Evolutionary conservation across 2,329 filamentous ascomycete genomes (phyloP).

Genomic region (Akanthomyces uredinophilus): DNA sequence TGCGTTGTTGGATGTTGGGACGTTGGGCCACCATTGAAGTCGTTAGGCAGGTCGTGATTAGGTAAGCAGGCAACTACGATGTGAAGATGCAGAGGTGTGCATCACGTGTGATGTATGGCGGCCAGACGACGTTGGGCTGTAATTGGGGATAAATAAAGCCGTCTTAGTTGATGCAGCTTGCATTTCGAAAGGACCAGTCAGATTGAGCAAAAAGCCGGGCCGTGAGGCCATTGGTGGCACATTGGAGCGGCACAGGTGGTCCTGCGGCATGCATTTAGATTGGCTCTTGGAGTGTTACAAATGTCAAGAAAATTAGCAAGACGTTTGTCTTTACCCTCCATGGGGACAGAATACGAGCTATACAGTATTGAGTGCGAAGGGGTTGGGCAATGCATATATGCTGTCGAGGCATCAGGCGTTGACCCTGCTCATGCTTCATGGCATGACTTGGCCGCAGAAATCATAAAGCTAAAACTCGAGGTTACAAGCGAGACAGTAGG

Average conservation of each 20-base stretch:
- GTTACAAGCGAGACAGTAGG: background rate
- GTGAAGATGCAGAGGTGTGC: background rate
- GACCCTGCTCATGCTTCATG: background rate
- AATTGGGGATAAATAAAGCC: conserved; percentile 4
- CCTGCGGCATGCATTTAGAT: background rate
- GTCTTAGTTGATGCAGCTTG: conserved; percentile 1
- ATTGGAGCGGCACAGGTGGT: background rate
- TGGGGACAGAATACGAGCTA: background rate
- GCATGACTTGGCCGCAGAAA: background rate
- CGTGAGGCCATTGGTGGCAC: background rate
- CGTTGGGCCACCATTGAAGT: conserved; percentile 13
- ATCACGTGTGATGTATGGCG: conserved; percentile 14
- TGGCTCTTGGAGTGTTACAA: background rate
- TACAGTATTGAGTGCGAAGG: background rate
- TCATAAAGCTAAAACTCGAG: background rate
- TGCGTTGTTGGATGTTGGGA: conserved; percentile 11
- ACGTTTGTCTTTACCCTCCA: background rate
- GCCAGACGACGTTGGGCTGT: conserved; percentile 12
- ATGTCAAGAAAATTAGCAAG: background rate
- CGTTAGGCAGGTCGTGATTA: conserved; percentile 14
- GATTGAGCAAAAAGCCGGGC: background rate
- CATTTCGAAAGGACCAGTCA: background rate
- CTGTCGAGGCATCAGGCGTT: background rate
- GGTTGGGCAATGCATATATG: background rate
- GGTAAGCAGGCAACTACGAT: conserved; percentile 5